Conservation (phyloP, 108 stramenopile genomes). For the Phaeodactylum tricornutum region DNA sequence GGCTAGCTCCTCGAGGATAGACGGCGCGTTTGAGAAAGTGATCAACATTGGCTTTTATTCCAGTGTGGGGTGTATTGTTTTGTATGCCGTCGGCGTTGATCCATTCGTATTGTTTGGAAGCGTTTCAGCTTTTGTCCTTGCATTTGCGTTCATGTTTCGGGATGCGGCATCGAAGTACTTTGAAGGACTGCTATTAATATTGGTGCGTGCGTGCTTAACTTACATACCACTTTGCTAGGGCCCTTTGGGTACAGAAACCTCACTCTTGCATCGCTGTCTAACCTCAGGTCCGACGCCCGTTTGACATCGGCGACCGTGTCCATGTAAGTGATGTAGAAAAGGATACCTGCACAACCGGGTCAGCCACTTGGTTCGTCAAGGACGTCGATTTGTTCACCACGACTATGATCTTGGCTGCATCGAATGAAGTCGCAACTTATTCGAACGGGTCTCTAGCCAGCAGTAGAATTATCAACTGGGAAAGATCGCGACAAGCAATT, state of each 20-base stretch:
- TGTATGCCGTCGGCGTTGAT: constrained; percentile 11
- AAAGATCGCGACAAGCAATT: constrained; percentile 49
- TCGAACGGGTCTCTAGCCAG: constrained; percentile 54
- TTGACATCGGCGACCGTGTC: constrained; percentile 75
- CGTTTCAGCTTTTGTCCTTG: constrained; percentile 28
- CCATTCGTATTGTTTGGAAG: constrained; percentile 24
- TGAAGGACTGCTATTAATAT: constrained; percentile 60
- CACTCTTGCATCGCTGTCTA: constrained; percentile 18
- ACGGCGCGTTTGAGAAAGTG: constrained; percentile 22
- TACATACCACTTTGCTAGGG: no score
- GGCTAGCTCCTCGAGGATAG: constrained; percentile 50
- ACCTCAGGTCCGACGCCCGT: constrained; percentile 53
- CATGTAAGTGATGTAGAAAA: constrained; percentile 25
- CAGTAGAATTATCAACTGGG: constrained; percentile 54
- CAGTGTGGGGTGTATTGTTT: constrained; percentile 19
- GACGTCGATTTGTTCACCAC: constrained; percentile 53
- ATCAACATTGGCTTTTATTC: constrained; percentile 51
- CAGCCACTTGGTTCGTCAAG: constrained; percentile 56
- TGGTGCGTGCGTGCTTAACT: no score
- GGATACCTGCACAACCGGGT: constrained; percentile 21
- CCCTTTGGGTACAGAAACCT: no score
- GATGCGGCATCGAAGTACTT: constrained; percentile 47
- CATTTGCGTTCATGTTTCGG: constrained; percentile 47
- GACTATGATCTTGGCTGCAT: constrained; percentile 47
- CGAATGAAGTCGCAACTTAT: constrained; percentile 57